Evolutionary conservation across 1,139 yeast species (phyloP), one percentile per base, ranked within the genome.

Genomic region (Yamadazyma triangularis): DNA sequence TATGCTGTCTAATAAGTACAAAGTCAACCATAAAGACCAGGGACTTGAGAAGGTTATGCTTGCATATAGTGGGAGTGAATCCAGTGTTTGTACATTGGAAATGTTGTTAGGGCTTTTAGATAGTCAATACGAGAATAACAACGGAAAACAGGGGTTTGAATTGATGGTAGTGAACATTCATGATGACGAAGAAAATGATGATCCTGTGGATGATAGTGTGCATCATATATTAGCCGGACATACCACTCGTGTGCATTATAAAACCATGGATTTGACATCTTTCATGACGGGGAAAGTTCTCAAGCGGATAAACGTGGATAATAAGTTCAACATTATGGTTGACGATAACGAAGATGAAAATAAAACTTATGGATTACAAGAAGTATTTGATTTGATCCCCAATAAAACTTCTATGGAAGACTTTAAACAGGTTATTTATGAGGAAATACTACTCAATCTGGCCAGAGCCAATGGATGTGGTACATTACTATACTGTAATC

Each of bases 31-130:
- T 4, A 63, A 56, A 23, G 33, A 47, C n/a, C n/a, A n/a, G n/a
- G 61, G 64, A 2, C 30, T 46, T 1, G 72, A 74, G 13, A 66
- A 57, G 26, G 67, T 82, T 0, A 47, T 85, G 23, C 52, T 85
- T 2, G 76, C 91, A 1, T 50, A 81, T 3, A 79, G 88, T 0
- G 72, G 83, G 15, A 87, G 89, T 0, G 50, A 59, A 1, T 74
- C 88, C 0, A 82, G 94, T 1, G 42, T 86, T 25, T 85, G 77
- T 0, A 57, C 85, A 28, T 51, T 84, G 8, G 94, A 86, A 48
- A 74, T 85, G 44, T 50, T 87, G 11, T 61, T 75, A 3, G 73
- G 78, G 3, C 60, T 82, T 38, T 56, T 83, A 21, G 59, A 65
- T 25, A 87, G 81, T 36, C 96, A 88, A 45, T 18, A 7, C 20